These are phyloP conservation scores for Trichoderma orchidacearum DNA, from an alignment of 495 filamentous ascomycete genomes.

Conservation along the genomic window DNA sequence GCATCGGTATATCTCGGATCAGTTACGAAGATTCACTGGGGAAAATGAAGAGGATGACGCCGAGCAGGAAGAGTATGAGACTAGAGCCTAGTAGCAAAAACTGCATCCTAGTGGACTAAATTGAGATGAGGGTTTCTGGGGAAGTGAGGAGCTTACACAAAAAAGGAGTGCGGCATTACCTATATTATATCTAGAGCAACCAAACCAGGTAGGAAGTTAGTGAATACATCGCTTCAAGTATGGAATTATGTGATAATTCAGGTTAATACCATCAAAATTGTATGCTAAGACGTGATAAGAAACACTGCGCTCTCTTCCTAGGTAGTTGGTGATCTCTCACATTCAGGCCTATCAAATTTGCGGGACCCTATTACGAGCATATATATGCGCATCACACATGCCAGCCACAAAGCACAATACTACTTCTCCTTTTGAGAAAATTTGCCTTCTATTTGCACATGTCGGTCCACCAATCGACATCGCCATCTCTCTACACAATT, in stretches of 20 bases:
- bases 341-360: too few species aligned
- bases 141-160: conserved; percentile 2
- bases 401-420: neutral
- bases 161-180: neutral
- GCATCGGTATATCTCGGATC: conserved; percentile 55
- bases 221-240: neutral
- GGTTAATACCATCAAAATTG: neutral
- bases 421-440: neutral
- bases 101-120: neutral
- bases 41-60: conserved; percentile 19
- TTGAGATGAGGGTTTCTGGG: neutral
- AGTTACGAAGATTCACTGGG: conserved; percentile 46
- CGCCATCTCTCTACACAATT: neutral
- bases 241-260: neutral
- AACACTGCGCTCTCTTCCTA: too few species aligned
- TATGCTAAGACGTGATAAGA: neutral
- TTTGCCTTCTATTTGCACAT: neutral
- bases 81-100: conserved; percentile 18
- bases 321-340: too few species aligned
- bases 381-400: neutral
- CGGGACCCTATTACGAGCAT: too few species aligned
- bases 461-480: neutral
- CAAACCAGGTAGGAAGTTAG: neutral
- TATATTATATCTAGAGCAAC: neutral
- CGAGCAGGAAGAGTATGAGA: conserved; percentile 38